A percentile compares a stretch with the other conserved stretches of the same genome.
Evolutionary conservation across 306 rosid species (phyloP).

Genomic region (Sicyos baderoa): DNA sequence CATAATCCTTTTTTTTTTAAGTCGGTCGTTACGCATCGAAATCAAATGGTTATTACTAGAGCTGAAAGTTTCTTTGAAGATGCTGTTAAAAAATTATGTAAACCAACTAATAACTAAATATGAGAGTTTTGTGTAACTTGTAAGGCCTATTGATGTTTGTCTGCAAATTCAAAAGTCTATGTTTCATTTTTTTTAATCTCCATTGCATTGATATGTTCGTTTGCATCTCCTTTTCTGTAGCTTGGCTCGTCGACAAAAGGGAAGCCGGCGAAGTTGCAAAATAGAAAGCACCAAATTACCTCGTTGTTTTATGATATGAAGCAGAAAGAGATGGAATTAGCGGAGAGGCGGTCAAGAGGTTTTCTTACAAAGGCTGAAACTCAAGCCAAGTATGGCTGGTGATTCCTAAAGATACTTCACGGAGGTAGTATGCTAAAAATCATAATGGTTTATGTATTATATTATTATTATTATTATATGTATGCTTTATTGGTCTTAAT

Average conservation of each 20-base stretch:
- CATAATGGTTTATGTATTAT: background rate
- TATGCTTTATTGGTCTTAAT: background rate
- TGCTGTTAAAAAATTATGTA: background rate
- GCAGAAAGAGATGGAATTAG: conserved; percentile 76
- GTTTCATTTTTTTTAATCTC: too few relatives aligned
- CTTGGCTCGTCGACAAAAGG: conserved; percentile 69
- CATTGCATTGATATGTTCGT: background rate
- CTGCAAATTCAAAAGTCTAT: too few relatives aligned
- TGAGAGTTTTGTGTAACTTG: background rate
- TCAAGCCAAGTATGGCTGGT: conserved; percentile 98
- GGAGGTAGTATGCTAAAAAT: background rate
- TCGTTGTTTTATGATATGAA: conserved; percentile 72
- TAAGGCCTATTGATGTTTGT: background rate
- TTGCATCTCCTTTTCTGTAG: conserved; percentile 26
- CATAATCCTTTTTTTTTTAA: background rate
- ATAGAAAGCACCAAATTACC: conserved; percentile 94
- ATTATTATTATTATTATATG: too few relatives aligned
- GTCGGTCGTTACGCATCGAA: background rate
- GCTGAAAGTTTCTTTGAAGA: background rate
- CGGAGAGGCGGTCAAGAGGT: conserved; percentile 79
- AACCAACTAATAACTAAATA: background rate
- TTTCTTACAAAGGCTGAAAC: conserved; percentile 80
- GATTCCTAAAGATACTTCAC: conserved; percentile 25
- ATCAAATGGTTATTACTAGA: background rate
- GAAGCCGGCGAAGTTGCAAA: conserved; percentile 82